These are phyloP conservation scores for Nakazawaea wickerhamii DNA, from an alignment of 805 yeast species.

Conservation along the genomic window DNA sequence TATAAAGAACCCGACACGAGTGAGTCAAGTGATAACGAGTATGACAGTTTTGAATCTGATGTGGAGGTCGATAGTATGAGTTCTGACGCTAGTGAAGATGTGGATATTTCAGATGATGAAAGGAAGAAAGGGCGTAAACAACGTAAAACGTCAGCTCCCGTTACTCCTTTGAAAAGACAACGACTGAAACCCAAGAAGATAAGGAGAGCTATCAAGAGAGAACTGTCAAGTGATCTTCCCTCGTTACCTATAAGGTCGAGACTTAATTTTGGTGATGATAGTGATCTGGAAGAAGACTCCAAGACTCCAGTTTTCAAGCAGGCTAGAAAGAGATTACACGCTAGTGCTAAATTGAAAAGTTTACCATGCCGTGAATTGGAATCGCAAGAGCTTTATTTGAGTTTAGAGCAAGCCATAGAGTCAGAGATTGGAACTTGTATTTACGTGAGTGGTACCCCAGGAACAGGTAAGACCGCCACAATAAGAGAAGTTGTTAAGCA, in stretches of 20 bases:
- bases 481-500: slow-evolving; percentile 79
- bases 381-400: slow-evolving; percentile 61
- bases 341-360: slow-evolving; percentile 35
- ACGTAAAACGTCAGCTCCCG: background rate
- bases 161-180: no score
- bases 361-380: slow-evolving; percentile 88
- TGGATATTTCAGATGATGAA: slow-evolving; percentile 2
- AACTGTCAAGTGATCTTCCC: slow-evolving; percentile 7
- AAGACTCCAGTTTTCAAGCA: slow-evolving; percentile 25
- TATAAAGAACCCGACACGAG: slow-evolving; percentile 14
- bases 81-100: background rate
- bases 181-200: slow-evolving; percentile 7
- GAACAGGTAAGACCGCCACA: slow-evolving; percentile 95
- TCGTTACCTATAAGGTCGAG: slow-evolving; percentile 14
- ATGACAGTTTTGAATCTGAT: slow-evolving; percentile 5
- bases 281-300: slow-evolving; percentile 18
- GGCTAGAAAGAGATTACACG: slow-evolving; percentile 35
- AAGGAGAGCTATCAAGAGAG: slow-evolving; percentile 11
- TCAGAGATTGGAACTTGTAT: slow-evolving; percentile 75
- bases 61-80: background rate
- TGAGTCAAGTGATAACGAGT: slow-evolving; percentile 18
- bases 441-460: slow-evolving; percentile 95
- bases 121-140: slow-evolving; percentile 11
- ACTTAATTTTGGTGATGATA: slow-evolving; percentile 7
- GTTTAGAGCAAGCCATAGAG: slow-evolving; percentile 65